Evolutionary conservation across 1,284 basidiomycete species (phyloP), one percentile per base, ranked within the genome.

Genomic region (Sanghuangporus weigelae): DNA sequence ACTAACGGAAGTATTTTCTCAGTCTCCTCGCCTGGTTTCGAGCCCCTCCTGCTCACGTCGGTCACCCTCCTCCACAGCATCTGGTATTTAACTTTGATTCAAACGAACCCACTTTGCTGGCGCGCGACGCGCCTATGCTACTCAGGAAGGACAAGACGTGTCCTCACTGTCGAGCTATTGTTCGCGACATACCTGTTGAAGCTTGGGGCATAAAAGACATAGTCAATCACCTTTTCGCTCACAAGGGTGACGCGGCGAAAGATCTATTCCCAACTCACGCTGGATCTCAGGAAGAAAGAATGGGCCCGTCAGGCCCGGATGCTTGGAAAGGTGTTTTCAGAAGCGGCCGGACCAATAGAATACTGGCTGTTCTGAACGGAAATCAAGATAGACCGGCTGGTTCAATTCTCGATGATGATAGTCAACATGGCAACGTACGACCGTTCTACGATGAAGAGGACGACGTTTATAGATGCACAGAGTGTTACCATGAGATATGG

Each of bases 1-100:
- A 23, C 26, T 53, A 21, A 60, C 10, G 10, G 21, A 46, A 7
- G 21, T 14, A 46, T 16, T 19, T 46, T 49, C 38, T 73, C 35
- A 92, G 89, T 69, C 83, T 92, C 12, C 78, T 89, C n/a, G 77
- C 77, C 36, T 92, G 90, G 89, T 92, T 92, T 71, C 85, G 80
- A 7, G 78, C 81, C 14, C 74, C 77, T 14, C 72, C 75, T 6
- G 62, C 69, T 12, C 71, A 72, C n/a, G 46, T 56, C 12, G 60
- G 62, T 7, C 64, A 57, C 8, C 61, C 57, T 59, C 55, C 63
- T 56, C n/a, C 70, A 67, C 58, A 21, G 71, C 67, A 71, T 70
- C 72, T 65, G 70, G 66, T 74, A 81, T 68, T 75, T 38, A 63
- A 68, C 31, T 63, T 65, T 58, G 60, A 67, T 40, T 11, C 26